Base-by-base conservation (phyloP, 495 filamentous ascomycete genomes). In the Melanomma pulvis-pyrius region DNA sequence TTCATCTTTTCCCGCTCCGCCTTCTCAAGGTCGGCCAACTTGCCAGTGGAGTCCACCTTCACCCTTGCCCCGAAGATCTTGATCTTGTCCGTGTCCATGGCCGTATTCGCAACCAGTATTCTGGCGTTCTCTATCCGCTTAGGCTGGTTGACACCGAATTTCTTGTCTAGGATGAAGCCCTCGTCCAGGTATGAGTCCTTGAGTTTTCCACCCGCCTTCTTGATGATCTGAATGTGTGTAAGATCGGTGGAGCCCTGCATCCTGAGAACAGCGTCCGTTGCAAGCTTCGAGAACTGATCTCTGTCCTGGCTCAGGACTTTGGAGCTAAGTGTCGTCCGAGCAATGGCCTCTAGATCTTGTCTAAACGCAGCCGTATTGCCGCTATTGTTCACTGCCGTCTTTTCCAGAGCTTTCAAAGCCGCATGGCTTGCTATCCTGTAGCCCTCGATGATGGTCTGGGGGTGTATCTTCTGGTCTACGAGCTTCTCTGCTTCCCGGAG, bases 31-130 rank as follows among this genome's bases (percentile, higher is more conserved):
- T 98, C 96, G 15, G 94, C 94, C 28, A 98, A 82, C 84, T 98
- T 97, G 63, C 92, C 90, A 11, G 94, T 98, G 32, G 91, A 92
- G 70, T 92, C 91, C 24, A 93, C 94, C 83, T 97, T 96, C 71
- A 98, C 90, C 25, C 92, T 87, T 21, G 94, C 94, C 61, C 94
- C 94, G 75, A 98, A 98, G 71, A 98, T 97, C 85, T 98, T 98
- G 80, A 98, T 90, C 84, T 98, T 98, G 79, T 98, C 94, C 26
- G 94, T 98, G 77, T 98, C 94, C 94, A 98, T 98, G 6, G 93
- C 89, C 67, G 94, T 98, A 79, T 98, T 98, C 59, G 94, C 94
- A 26, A 98, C 90, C 19, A 98, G 79, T 65, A 98, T 98, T 83
- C 97, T 98, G 54, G 92, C 94, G 74, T 98, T 98, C 79, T 98